Conservation (phyloP, 176 grass and related monocot genomes). For the Oryza longistaminata region DNA sequence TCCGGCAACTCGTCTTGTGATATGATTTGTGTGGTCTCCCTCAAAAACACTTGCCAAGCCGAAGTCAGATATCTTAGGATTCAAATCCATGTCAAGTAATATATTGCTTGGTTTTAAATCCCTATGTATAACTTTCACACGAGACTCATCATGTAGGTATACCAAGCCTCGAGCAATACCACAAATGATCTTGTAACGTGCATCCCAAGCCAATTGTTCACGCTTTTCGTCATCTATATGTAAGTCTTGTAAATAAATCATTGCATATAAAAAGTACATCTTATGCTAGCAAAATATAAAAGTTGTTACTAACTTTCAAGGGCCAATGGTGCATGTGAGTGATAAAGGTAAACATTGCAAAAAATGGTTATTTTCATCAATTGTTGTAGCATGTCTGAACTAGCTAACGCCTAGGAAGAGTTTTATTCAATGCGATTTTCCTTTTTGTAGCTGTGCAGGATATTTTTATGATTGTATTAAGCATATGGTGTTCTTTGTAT, state of each 20-base stretch:
- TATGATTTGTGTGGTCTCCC: conserved; percentile 43
- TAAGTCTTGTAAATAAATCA: not conserved
- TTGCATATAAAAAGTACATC: not conserved
- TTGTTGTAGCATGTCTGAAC: not conserved
- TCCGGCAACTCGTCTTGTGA: conserved; percentile 73
- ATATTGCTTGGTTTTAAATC: conserved; percentile 77
- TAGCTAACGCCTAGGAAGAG: not conserved
- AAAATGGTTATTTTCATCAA: not conserved
- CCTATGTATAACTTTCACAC: conserved; percentile 60
- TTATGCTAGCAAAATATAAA: not conserved
- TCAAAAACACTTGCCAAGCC: conserved; percentile 68
- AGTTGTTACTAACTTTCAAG: not conserved
- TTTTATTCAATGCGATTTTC: no score
- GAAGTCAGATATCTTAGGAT: conserved; percentile 69
- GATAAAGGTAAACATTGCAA: not conserved
- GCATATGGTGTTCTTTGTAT: no score
- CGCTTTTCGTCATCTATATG: conserved; percentile 7
- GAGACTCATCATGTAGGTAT: conserved; percentile 66
- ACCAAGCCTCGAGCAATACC: conserved; percentile 66
- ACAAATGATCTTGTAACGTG: conserved; percentile 58
- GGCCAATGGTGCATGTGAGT: not conserved
- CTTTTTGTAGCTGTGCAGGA: no score
- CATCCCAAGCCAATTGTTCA: conserved; percentile 49
- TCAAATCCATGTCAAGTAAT: conserved; percentile 69
- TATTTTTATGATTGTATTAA: no score